A percentile compares a stretch with the other conserved stretches of the same genome.
Conservation (phyloP, 2,329 filamentous ascomycete species). For the Trichoderma endophyticum region DNA sequence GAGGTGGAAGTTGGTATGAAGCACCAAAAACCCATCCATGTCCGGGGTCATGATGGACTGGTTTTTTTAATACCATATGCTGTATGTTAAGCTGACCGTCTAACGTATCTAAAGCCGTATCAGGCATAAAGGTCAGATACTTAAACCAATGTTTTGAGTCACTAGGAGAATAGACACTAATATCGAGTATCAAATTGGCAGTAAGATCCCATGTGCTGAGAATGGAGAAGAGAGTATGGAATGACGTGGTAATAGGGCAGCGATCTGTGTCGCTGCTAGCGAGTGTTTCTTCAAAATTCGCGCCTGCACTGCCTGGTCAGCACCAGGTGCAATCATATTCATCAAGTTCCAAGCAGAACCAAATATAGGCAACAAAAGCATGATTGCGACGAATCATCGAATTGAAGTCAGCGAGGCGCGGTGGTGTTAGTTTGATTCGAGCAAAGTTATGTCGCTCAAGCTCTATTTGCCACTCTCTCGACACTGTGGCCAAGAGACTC, state of each 20-base stretch:
- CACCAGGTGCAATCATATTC: conserved; percentile 22
- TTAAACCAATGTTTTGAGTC: conserved; percentile 32
- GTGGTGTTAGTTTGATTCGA: conserved; percentile 30
- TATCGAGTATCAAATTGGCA: conserved; percentile 31
- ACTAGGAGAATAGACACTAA: conserved; percentile 34
- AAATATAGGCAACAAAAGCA: conserved; percentile 25
- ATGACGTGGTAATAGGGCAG: conserved; percentile 21
- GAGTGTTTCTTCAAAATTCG: background rate
- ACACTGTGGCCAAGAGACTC: conserved; percentile 29
- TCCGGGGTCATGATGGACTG: background rate
- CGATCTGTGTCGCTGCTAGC: conserved; percentile 17
- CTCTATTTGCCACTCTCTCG: conserved; percentile 30
- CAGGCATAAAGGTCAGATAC: conserved; percentile 25
- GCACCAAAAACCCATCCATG: conserved; percentile 7
- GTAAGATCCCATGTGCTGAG: conserved; percentile 31
- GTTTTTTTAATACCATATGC: background rate
- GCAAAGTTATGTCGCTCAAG: conserved; percentile 32
- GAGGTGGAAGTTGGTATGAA: conserved; percentile 16
- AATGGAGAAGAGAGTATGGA: conserved; percentile 29
- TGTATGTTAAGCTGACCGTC: background rate
- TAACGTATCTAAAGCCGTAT: background rate
- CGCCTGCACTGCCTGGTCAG: background rate
- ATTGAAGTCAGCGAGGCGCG: conserved; percentile 28
- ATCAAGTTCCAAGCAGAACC: conserved; percentile 26
- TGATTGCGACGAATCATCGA: conserved; percentile 30